phyloP scores from a whole-genome alignment of 495 filamentous ascomycete genomes.

The Neurospora intermedia region DNA sequence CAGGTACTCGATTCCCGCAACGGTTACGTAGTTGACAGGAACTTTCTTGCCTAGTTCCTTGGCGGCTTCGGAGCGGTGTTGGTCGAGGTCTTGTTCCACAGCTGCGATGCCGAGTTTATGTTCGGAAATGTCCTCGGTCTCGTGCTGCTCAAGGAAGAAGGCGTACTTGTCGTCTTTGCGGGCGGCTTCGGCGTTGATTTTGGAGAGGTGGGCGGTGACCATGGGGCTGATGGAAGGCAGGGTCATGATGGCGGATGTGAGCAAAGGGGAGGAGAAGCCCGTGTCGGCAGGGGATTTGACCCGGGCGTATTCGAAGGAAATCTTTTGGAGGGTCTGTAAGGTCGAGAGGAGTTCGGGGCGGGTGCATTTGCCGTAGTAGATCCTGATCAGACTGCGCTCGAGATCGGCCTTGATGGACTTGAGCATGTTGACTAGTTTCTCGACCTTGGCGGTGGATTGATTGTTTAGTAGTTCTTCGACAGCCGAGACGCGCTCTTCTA shows the following conservation, averaged over 20 bases:
- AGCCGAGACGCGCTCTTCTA: slow-evolving; percentile 78
- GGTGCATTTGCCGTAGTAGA: slow-evolving; percentile 93
- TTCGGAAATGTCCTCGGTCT: slow-evolving; percentile 74
- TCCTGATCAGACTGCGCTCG: slow-evolving; percentile 83
- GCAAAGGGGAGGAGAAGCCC: slow-evolving; percentile 60
- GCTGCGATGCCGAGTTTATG: slow-evolving; percentile 86
- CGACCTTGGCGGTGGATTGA: slow-evolving; percentile 51
- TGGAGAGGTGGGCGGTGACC: slow-evolving; percentile 63
- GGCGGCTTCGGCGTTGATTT: slow-evolving; percentile 78
- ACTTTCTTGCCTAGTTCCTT: slow-evolving; percentile 57
- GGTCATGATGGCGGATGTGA: slow-evolving; percentile 62
- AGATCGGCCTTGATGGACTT: slow-evolving; percentile 67
- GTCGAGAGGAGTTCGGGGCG: slow-evolving; percentile 80
- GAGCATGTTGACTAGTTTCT: slow-evolving; percentile 62
- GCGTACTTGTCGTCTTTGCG: slow-evolving; percentile 80
- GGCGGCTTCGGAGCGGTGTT: slow-evolving; percentile 60
- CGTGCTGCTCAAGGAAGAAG: slow-evolving; percentile 82
- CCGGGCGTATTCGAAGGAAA: slow-evolving; percentile 60
- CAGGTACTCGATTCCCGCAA: slow-evolving; percentile 86
- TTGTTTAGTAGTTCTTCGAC: slow-evolving; percentile 79
- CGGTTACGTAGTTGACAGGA: slow-evolving; percentile 63
- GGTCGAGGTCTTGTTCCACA: slow-evolving; percentile 77
- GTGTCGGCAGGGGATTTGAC: slow-evolving; percentile 55
- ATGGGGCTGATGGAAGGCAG: slow-evolving; percentile 66
- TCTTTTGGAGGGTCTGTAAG: slow-evolving; percentile 73